Conservation (phyloP, 164 flowering plant genomes). For the Hamamelis virginiana region DNA sequence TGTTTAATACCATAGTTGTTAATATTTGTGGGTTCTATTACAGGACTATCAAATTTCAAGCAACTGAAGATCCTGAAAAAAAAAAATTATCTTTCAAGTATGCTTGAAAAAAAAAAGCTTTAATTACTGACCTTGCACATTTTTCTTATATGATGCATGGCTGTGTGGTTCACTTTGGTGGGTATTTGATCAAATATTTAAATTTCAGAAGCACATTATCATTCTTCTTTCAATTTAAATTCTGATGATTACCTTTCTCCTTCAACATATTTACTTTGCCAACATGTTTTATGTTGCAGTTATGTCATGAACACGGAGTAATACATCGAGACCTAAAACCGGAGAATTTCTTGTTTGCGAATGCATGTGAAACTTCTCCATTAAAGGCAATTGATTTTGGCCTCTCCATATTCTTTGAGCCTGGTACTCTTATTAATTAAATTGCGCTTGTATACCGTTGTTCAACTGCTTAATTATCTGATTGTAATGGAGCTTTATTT, state of each 20-base stretch:
- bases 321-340: constrained; percentile 75
- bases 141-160: too few species aligned
- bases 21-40: too few species aligned
- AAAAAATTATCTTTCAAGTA: too few species aligned
- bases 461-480: neutral
- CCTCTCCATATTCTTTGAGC: constrained; percentile 61
- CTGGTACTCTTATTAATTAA: constrained; percentile 33
- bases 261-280: neutral
- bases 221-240: neutral
- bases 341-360: constrained; percentile 63
- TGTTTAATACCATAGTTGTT: too few species aligned
- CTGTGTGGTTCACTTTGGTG: too few species aligned
- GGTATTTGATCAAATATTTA: too few species aligned
- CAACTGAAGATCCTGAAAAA: too few species aligned
- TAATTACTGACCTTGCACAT: too few species aligned
- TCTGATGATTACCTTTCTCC: neutral
- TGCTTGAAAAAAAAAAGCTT: too few species aligned
- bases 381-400: constrained; percentile 74
- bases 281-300: constrained; percentile 23
- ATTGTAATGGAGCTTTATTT: neutral
- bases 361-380: constrained; percentile 36
- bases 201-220: too few species aligned
- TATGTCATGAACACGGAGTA: constrained; percentile 67
- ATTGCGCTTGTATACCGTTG: neutral
- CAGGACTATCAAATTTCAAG: too few species aligned